phyloP scores from a whole-genome alignment of 805 yeast genomes.

The Schwanniomyces polymorphus region DNA sequence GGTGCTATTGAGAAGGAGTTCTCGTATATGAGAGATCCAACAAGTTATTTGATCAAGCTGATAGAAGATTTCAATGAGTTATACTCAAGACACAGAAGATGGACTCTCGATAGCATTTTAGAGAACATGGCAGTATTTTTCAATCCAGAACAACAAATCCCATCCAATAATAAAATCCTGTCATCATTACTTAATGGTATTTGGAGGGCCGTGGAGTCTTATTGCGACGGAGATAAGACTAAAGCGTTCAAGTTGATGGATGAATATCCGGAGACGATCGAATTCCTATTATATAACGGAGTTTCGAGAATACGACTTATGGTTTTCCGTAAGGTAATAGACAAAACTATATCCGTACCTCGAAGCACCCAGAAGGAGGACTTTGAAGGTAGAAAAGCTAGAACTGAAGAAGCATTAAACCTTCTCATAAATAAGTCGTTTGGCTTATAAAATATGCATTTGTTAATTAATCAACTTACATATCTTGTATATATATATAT shows the following conservation, averaged over 20 bases:
- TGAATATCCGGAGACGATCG: conserved; percentile 33
- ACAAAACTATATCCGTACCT: conserved; percentile 17
- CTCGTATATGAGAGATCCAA: conserved; percentile 10
- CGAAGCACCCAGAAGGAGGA: conserved; percentile 15
- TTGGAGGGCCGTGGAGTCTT: conserved; percentile 14
- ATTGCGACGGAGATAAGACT: conserved; percentile 14
- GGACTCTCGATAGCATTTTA: conserved; percentile 14
- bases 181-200: conserved; percentile 15
- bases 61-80: conserved; percentile 10
- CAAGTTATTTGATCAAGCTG: conserved; percentile 8
- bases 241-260: conserved; percentile 30
- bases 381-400: conserved; percentile 18
- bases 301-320: conserved; percentile 15
- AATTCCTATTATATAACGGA: conserved; percentile 22
- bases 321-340: conserved; percentile 23
- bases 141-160: conserved; percentile 26
- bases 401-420: conserved; percentile 23
- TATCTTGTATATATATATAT: conserved; percentile 6
- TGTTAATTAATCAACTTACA: conserved; percentile 2
- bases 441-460: conserved; percentile 2
- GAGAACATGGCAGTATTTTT: conserved; percentile 27
- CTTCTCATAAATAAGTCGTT: conserved; percentile 7
- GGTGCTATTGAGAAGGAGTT: conserved; percentile 11
- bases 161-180: conserved; percentile 20
- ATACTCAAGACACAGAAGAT: conserved; percentile 4